Conservation (phyloP, 192 early-diverging fungal genomes). For the Backusella mclennaniae region DNA sequence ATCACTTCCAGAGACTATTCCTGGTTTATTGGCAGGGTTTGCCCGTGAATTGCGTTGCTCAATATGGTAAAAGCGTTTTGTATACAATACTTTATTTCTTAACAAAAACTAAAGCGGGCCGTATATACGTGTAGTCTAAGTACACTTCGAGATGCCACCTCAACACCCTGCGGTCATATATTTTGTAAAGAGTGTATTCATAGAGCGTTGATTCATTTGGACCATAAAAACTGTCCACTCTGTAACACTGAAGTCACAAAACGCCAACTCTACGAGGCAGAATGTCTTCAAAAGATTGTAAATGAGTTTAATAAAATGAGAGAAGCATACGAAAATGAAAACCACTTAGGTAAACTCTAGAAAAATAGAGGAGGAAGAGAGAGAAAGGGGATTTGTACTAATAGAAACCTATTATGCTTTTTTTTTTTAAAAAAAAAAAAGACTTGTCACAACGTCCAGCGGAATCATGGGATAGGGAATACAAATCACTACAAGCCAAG, state of each 20-base stretch:
- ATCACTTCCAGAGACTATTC: not conserved
- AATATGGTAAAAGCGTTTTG: not conserved
- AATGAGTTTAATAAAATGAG: not conserved
- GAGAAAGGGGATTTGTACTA: not conserved
- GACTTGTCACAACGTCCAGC: not conserved
- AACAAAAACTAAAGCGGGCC: too few relatives aligned
- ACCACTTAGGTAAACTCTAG: not conserved
- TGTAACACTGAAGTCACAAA: not conserved
- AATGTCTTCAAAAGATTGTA: not conserved
- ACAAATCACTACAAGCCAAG: not conserved
- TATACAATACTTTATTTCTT: not conserved
- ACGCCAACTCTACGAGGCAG: not conserved
- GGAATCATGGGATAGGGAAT: not conserved
- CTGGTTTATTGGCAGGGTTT: not conserved
- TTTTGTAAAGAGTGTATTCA: constrained; percentile 2
- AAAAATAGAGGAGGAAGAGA: not conserved
- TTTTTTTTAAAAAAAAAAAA: not conserved
- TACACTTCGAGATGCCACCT: not conserved
- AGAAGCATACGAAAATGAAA: not conserved
- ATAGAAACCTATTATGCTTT: not conserved
- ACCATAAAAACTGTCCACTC: not conserved
- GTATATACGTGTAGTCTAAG: not conserved
- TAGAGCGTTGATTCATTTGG: not conserved
- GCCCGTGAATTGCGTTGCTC: not conserved
- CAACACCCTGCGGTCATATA: not conserved